Evolutionary conservation across 1,284 basidiomycete species (phyloP).

Genomic region (Cryptococcus amylolentus): DNA sequence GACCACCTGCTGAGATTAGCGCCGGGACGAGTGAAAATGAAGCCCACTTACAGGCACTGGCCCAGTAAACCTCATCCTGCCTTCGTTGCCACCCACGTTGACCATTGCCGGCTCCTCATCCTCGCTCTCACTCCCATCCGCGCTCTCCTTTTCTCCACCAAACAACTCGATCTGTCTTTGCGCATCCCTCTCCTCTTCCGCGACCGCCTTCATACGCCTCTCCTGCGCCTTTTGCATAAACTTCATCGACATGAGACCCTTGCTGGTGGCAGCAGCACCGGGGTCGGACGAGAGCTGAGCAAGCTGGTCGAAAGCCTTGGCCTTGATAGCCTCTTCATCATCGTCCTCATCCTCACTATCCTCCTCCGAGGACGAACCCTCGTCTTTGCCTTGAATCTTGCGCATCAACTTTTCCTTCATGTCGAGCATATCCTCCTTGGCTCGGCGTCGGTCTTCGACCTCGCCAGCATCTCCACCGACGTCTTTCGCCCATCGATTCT

Average conservation of each 20-base stretch:
- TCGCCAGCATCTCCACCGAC: constrained; percentile 32
- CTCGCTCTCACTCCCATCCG: constrained; percentile 58
- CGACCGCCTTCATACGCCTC: constrained; percentile 59
- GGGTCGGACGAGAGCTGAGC: constrained; percentile 53
- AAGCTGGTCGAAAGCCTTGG: constrained; percentile 70
- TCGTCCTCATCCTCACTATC: constrained; percentile 55
- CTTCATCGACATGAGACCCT: constrained; percentile 81
- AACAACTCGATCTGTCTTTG: constrained; percentile 60
- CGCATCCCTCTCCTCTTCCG: constrained; percentile 65
- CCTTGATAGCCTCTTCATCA: constrained; percentile 58
- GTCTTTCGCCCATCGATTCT: constrained; percentile 57
- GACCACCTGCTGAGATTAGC: background rate
- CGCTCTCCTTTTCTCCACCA: constrained; percentile 38
- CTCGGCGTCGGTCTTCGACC: constrained; percentile 32
- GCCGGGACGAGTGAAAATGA: too few relatives aligned
- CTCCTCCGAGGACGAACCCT: constrained; percentile 52
- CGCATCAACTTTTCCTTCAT: constrained; percentile 74
- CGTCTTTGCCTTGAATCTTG: constrained; percentile 57
- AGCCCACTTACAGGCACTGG: constrained; percentile 7
- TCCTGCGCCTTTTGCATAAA: constrained; percentile 89
- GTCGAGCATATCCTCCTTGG: constrained; percentile 56
- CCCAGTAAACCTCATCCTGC: constrained; percentile 53
- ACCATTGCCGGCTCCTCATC: constrained; percentile 37
- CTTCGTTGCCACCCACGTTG: constrained; percentile 51
- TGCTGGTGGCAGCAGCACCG: constrained; percentile 51